Percentiles rank a stretch among this genome's conserved stretches.
Evolutionary conservation across 768 basidiomycete genomes (phyloP).

Genomic region (Russula abietina): DNA sequence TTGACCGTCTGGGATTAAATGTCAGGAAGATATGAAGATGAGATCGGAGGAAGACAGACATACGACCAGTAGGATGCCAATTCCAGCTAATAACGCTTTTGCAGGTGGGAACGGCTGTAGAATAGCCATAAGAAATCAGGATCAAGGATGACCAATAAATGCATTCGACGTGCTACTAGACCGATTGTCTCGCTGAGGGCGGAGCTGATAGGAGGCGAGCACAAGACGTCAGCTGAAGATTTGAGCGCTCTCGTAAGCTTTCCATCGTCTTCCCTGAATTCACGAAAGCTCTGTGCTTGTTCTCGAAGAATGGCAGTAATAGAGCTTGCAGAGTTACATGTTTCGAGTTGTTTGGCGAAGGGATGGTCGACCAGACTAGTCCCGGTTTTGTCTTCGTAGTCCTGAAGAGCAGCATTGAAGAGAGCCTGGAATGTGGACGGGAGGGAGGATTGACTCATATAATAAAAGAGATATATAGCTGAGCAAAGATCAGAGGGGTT

Average conservation of each 20-base stretch:
- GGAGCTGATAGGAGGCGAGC: background rate
- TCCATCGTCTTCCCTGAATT: background rate
- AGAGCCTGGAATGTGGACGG: no score
- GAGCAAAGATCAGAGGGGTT: no score
- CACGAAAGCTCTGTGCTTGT: background rate
- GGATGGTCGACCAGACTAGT: background rate
- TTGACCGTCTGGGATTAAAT: background rate
- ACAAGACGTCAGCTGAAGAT: background rate
- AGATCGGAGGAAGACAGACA: background rate
- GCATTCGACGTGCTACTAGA: background rate
- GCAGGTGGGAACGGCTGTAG: conserved; percentile 1
- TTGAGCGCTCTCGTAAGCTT: background rate
- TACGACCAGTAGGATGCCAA: background rate
- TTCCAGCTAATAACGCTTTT: background rate
- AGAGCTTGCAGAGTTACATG: background rate
- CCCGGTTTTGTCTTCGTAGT: background rate
- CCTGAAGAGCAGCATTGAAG: background rate
- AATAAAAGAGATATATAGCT: no score
- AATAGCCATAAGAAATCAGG: no score
- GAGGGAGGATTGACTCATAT: no score
- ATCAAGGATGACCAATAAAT: background rate
- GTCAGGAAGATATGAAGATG: background rate
- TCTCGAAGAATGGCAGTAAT: background rate
- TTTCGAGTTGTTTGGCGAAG: background rate
- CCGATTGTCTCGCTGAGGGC: background rate